A percentile compares a stretch with the other conserved stretches of the same genome.
Conservation (phyloP, 2,329 filamentous ascomycete genomes). For the Xylariales sp. region DNA sequence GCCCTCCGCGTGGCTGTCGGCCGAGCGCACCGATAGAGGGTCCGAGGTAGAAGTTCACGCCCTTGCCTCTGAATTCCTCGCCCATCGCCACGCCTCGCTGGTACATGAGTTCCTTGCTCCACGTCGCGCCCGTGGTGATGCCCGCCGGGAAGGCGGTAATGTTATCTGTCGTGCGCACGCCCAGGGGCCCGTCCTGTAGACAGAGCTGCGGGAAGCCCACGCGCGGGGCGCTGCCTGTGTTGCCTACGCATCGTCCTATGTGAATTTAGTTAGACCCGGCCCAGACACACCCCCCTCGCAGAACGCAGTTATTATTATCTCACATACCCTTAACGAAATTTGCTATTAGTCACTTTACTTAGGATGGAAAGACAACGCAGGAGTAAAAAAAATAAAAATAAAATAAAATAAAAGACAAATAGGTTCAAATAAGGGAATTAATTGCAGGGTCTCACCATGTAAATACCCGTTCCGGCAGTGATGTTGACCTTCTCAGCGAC, state of each 20-base stretch:
- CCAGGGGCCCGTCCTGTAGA: conserved; percentile 77
- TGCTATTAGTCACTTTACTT: conserved; percentile 13
- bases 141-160: conserved; percentile 82
- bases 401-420: no score
- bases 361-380: not conserved
- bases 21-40: conserved; percentile 78
- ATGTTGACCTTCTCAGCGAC: conserved; percentile 84
- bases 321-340: conserved; percentile 43
- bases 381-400: not conserved
- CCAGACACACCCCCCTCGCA: not conserved
- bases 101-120: conserved; percentile 78
- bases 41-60: conserved; percentile 76
- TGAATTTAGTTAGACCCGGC: conserved; percentile 26
- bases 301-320: not conserved
- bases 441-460: conserved; percentile 67
- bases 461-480: conserved; percentile 76
- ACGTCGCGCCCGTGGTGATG: conserved; percentile 81
- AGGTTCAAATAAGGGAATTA: not conserved
- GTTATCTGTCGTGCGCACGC: conserved; percentile 78
- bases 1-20: conserved; percentile 76
- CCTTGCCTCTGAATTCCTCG: conserved; percentile 78
- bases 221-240: conserved; percentile 76
- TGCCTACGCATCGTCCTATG: conserved; percentile 75
- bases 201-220: conserved; percentile 79
- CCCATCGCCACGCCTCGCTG: conserved; percentile 75